A percentile compares a stretch with the other conserved stretches of the same genome.
phyloP scores from a whole-genome alignment of 2,329 filamentous ascomycete species.

The Fusarium pseudocircinatum region DNA sequence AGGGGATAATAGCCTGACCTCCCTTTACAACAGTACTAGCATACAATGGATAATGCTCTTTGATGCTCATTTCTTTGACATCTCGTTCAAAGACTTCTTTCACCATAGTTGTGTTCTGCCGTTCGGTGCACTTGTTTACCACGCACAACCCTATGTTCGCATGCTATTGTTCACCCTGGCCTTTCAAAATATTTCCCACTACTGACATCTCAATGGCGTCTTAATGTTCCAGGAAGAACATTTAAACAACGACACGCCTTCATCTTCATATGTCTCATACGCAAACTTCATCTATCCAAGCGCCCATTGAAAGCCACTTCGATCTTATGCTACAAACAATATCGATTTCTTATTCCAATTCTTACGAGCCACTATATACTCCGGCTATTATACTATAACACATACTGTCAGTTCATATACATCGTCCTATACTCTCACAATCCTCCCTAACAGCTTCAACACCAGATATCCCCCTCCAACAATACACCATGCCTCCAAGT shows the following conservation, averaged over 20 bases:
- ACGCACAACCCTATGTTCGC: neutral
- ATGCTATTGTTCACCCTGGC: neutral
- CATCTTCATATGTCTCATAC: neutral
- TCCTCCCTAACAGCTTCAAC: neutral
- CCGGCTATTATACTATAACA: no score
- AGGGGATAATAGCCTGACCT: neutral
- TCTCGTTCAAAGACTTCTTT: neutral
- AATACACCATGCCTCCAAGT: neutral
- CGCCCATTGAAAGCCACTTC: no score
- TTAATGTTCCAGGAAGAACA: neutral
- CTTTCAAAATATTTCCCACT: neutral
- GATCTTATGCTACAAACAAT: neutral
- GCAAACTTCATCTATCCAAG: neutral
- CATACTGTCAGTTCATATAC: neutral
- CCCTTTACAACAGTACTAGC: neutral
- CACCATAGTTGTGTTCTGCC: neutral
- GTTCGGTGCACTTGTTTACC: neutral
- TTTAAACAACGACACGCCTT: neutral
- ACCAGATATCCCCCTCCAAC: neutral
- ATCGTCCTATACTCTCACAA: neutral
- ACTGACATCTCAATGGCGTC: neutral
- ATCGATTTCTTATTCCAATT: neutral
- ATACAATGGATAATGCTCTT: neutral
- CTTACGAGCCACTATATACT: neutral
- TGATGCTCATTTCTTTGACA: accelerated